A percentile compares a stretch with the other conserved stretches of the same genome.
These are phyloP conservation scores for Lolium perenne DNA, from an alignment of 176 grass and related monocot genomes.

Conservation along the genomic window DNA sequence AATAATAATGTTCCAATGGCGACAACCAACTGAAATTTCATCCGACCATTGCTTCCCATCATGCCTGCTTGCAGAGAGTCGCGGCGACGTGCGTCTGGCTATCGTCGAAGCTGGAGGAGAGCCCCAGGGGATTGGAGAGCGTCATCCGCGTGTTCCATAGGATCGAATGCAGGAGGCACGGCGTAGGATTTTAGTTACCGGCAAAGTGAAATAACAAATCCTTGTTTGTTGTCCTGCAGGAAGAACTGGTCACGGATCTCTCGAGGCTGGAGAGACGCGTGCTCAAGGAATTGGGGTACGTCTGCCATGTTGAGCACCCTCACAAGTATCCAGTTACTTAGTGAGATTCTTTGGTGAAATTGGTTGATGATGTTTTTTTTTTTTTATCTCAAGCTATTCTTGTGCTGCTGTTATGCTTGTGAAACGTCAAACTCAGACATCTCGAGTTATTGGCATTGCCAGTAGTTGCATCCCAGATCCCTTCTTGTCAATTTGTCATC, in stretches of 20 bases:
- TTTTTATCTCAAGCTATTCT: not conserved
- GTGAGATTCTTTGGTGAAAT: too few species aligned
- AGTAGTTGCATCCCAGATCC: too few species aligned
- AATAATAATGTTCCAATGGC: not conserved
- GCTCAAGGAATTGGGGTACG: conserved; percentile 34
- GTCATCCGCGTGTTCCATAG: conserved; percentile 53
- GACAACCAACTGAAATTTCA: not conserved
- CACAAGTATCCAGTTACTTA: conserved; percentile 27
- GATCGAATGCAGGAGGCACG: conserved; percentile 52
- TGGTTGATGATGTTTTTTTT: not conserved
- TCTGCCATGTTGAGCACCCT: conserved; percentile 63
- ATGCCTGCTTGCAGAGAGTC: conserved; percentile 42
- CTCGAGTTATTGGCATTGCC: not conserved
- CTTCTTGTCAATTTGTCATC: not conserved
- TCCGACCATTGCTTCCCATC: not conserved
- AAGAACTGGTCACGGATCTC: not conserved
- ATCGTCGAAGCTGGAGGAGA: conserved; percentile 60
- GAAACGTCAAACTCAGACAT: not conserved
- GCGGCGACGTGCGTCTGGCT: conserved; percentile 57
- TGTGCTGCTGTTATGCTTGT: not conserved
- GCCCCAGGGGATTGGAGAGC: conserved; percentile 46
- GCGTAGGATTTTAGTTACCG: not conserved
- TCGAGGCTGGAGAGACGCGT: not conserved
- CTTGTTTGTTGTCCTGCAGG: not conserved
- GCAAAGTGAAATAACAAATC: not conserved